phyloP scores from a whole-genome alignment of 352 stramenopile species.

The Phytophthora melonis region DNA sequence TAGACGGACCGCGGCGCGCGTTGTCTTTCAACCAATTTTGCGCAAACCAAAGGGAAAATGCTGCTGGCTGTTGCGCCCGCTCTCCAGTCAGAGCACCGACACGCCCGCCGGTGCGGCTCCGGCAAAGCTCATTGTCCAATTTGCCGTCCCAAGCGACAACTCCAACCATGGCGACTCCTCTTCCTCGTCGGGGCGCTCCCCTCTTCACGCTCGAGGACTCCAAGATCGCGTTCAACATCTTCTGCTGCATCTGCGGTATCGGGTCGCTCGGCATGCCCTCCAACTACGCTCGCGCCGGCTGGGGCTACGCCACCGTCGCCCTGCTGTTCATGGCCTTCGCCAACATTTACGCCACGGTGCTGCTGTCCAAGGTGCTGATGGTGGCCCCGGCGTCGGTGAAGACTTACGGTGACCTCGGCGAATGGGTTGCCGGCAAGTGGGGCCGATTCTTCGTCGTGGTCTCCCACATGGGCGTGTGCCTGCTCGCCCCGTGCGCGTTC shows the following conservation, averaged over 20 bases:
- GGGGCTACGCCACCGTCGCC: constrained; percentile 42
- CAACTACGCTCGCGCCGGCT: constrained; percentile 61
- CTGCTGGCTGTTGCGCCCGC: constrained; percentile 26
- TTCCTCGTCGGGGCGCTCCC: constrained; percentile 11
- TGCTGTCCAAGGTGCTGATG: constrained; percentile 61
- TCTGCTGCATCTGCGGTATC: constrained; percentile 64
- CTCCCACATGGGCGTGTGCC: constrained; percentile 52
- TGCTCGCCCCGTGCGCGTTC: constrained; percentile 53
- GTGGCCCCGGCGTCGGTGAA: constrained; percentile 51
- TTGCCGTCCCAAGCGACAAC: constrained; percentile 11
- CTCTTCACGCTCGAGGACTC: constrained; percentile 59
- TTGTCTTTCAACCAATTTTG: constrained; percentile 27
- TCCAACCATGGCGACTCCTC: constrained; percentile 12
- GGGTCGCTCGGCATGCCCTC: constrained; percentile 63
- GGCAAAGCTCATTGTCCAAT: constrained; percentile 20
- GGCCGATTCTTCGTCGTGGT: constrained; percentile 49
- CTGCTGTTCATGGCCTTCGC: constrained; percentile 61
- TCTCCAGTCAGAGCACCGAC: constrained; percentile 25
- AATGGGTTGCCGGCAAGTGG: constrained; percentile 50
- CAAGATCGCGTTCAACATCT: constrained; percentile 56
- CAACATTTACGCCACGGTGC: constrained; percentile 59
- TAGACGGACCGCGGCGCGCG: constrained; percentile 24
- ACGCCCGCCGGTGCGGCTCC: background rate
- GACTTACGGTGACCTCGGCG: constrained; percentile 59
- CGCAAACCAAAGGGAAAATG: constrained; percentile 34